Evolutionary conservation across 495 filamentous ascomycete species (phyloP).

Genomic region (Extremus antarcticus): DNA sequence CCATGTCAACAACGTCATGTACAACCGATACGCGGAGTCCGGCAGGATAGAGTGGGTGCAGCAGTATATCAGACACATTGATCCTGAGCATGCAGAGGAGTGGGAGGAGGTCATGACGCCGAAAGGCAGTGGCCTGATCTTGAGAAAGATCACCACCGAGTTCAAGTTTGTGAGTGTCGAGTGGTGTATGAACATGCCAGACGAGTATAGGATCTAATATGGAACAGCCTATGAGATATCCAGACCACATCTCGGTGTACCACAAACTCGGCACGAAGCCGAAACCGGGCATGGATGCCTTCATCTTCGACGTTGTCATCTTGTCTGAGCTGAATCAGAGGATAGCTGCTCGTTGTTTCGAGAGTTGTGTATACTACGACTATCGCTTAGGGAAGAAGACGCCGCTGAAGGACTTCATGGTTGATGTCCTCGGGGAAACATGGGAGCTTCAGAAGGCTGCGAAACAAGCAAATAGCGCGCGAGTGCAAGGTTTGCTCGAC

Average conservation of each 20-base stretch:
- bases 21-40: slow-evolving; percentile 75
- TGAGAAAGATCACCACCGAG: slow-evolving; percentile 70
- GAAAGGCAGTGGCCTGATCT: slow-evolving; percentile 59
- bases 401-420: slow-evolving; percentile 54
- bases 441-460: slow-evolving; percentile 57
- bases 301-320: slow-evolving; percentile 52
- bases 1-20: slow-evolving; percentile 84
- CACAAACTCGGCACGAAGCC: slow-evolving; percentile 62
- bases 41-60: slow-evolving; percentile 73
- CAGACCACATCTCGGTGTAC: slow-evolving; percentile 78
- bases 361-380: slow-evolving; percentile 81
- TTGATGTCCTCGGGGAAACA: slow-evolving; percentile 51
- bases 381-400: slow-evolving; percentile 52
- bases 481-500: slow-evolving; percentile 44
- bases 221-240: slow-evolving; percentile 77
- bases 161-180: slow-evolving; percentile 76
- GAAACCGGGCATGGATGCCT: slow-evolving; percentile 38
- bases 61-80: slow-evolving; percentile 60
- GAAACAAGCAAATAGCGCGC: slow-evolving; percentile 32
- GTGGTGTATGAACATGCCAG: too few species aligned
- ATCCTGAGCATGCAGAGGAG: slow-evolving; percentile 49
- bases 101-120: slow-evolving; percentile 66
- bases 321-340: slow-evolving; percentile 72
- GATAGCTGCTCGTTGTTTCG: slow-evolving; percentile 64
- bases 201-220: too few species aligned